Evolutionary conservation across 352 stramenopile species (phyloP).

Genomic region (Globisporangium sylvaticum): DNA sequence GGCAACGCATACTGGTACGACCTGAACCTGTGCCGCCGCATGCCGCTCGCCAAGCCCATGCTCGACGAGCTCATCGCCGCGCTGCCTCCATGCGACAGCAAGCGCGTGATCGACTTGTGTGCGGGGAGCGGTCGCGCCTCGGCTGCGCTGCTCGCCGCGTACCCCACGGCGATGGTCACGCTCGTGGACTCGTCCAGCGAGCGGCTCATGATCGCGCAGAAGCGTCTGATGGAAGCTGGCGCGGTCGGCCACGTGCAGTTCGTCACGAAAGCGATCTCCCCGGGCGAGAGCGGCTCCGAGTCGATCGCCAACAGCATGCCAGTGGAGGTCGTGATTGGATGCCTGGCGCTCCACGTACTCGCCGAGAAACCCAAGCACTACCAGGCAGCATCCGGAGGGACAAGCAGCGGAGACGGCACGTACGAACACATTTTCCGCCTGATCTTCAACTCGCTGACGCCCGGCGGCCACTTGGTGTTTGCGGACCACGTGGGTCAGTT

Average conservation of each 20-base stretch:
- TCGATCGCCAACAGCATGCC: slow-evolving; percentile 21
- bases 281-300: slow-evolving; percentile 11
- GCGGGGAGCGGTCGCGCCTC: slow-evolving; percentile 59
- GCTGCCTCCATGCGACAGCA: slow-evolving; percentile 53
- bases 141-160: slow-evolving; percentile 48
- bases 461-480: slow-evolving; percentile 62
- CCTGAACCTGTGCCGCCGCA: slow-evolving; percentile 47
- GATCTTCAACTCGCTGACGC: slow-evolving; percentile 45
- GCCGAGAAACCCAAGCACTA: slow-evolving; percentile 56
- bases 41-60: slow-evolving; percentile 59
- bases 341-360: slow-evolving; percentile 68
- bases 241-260: slow-evolving; percentile 23
- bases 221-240: slow-evolving; percentile 27
- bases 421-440: slow-evolving; percentile 61
- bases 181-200: slow-evolving; percentile 59
- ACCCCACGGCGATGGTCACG: slow-evolving; percentile 49
- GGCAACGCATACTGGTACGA: slow-evolving; percentile 79
- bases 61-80: slow-evolving; percentile 57
- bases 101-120: slow-evolving; percentile 62
- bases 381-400: background rate
- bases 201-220: slow-evolving; percentile 43
- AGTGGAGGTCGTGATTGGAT: slow-evolving; percentile 58
- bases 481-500: slow-evolving; percentile 74
- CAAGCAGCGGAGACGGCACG: background rate
- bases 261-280: slow-evolving; percentile 16